Percentiles rank a stretch among this genome's conserved stretches.
phyloP scores from a whole-genome alignment of 116 monocot genomes.

The Phalaenopsis hybrid region DNA sequence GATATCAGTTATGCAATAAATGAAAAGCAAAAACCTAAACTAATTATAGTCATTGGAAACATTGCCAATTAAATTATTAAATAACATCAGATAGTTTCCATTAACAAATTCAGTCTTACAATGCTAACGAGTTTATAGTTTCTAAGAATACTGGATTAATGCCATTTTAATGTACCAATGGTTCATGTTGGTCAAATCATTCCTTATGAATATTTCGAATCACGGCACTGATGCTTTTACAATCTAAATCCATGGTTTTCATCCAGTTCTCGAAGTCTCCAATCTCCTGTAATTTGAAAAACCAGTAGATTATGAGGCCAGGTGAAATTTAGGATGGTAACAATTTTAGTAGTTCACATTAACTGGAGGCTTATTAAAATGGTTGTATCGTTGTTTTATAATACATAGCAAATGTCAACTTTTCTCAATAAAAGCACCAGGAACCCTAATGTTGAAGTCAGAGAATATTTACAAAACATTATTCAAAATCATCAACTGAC shows the following conservation, averaged over 20 bases:
- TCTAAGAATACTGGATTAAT: not conserved
- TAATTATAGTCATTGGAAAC: not conserved
- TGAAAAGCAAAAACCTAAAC: not conserved
- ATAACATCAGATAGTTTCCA: not conserved
- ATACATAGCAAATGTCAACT: too few species aligned
- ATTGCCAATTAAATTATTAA: not conserved
- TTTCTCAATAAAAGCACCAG: too few species aligned
- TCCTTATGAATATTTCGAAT: constrained; percentile 54
- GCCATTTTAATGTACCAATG: too few species aligned
- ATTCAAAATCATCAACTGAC: too few species aligned
- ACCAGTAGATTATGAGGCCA: not conserved
- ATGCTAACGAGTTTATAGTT: not conserved
- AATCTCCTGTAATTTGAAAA: constrained; percentile 44
- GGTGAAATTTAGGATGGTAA: too few species aligned
- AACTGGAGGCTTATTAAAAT: too few species aligned
- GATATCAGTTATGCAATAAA: not conserved
- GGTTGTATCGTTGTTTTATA: too few species aligned
- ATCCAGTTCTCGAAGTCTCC: constrained; percentile 98
- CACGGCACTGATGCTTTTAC: constrained; percentile 60
- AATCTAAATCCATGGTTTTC: constrained; percentile 84
- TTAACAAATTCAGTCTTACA: not conserved
- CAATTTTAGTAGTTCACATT: too few species aligned
- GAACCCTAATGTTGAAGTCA: too few species aligned
- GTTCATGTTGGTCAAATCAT: constrained; percentile 11
- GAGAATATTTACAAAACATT: too few species aligned